Conservation (phyloP, 2,329 filamentous ascomycete genomes). For the Myriangium duriaei region DNA sequence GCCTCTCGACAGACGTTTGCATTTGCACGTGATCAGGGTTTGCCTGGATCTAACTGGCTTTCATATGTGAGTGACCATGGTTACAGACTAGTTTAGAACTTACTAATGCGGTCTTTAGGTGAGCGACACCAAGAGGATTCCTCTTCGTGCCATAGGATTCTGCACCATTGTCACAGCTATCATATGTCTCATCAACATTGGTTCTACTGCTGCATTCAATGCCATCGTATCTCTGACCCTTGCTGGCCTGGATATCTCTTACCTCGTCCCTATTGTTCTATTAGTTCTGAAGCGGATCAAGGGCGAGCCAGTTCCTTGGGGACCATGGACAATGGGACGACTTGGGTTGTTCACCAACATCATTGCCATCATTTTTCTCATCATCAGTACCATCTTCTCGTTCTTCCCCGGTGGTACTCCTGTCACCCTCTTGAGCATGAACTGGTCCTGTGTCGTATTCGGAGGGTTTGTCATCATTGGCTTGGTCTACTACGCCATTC, state of each 20-base stretch:
- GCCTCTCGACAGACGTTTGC: constrained; percentile 30
- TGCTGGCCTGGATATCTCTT: constrained; percentile 39
- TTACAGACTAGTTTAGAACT: too few species aligned
- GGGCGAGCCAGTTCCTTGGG: constrained; percentile 20
- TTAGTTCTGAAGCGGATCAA: constrained; percentile 21
- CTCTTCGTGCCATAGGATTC: constrained; percentile 15
- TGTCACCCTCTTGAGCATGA: constrained; percentile 15
- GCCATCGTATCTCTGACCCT: constrained; percentile 41
- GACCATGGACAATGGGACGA: constrained; percentile 22
- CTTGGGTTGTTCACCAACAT: constrained; percentile 4
- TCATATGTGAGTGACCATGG: constrained; percentile 14
- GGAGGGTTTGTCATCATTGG: constrained; percentile 10
- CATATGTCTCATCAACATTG: constrained; percentile 40
- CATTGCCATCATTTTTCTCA: constrained; percentile 10
- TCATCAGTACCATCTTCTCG: constrained; percentile 25
- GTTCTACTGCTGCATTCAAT: constrained; percentile 40
- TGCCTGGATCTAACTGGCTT: constrained; percentile 25
- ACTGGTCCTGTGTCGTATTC: constrained; percentile 18
- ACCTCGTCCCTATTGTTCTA: constrained; percentile 29
- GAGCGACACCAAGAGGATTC: constrained; percentile 4
- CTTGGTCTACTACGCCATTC: constrained; percentile 11
- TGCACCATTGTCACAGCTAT: constrained; percentile 23
- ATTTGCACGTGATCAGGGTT: constrained; percentile 31
- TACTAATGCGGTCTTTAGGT: too few species aligned
- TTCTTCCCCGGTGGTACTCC: constrained; percentile 29